Percentiles rank a stretch among this genome's conserved stretches.
Conservation (phyloP, 2,329 filamentous ascomycete genomes). For the Camillea tinctor region DNA sequence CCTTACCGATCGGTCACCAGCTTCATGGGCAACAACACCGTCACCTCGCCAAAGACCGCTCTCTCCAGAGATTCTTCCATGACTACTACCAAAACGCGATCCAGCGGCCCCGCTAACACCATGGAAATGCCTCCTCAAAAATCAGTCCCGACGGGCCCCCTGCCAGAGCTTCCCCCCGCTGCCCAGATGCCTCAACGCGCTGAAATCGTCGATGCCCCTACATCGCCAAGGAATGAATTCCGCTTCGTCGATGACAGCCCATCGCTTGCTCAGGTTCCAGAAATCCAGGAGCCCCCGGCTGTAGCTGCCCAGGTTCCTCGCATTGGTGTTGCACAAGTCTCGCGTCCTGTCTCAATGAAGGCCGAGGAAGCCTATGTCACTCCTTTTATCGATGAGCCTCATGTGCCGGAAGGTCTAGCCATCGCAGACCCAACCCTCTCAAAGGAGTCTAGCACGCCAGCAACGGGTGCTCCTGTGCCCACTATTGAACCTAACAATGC, state of each 20-base stretch:
- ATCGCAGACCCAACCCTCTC: slow-evolving; percentile 9
- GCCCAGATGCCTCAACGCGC: slow-evolving; percentile 20
- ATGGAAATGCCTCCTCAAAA: slow-evolving; percentile 38
- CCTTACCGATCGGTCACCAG: slow-evolving; percentile 69
- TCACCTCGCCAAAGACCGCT: slow-evolving; percentile 52
- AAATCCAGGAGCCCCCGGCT: slow-evolving; percentile 38
- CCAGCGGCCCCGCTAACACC: slow-evolving; percentile 30
- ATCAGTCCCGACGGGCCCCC: slow-evolving; percentile 43
- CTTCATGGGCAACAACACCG: slow-evolving; percentile 55
- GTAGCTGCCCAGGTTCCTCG: slow-evolving; percentile 28
- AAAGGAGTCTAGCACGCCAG: slow-evolving; percentile 25
- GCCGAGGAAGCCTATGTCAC: slow-evolving; percentile 17
- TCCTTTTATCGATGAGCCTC: slow-evolving; percentile 13
- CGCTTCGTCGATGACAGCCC: slow-evolving; percentile 36
- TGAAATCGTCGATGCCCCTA: slow-evolving; percentile 9
- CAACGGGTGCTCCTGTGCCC: slow-evolving; percentile 19
- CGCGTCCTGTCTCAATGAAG: slow-evolving; percentile 23
- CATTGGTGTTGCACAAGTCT: slow-evolving; percentile 19
- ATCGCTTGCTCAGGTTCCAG: slow-evolving; percentile 30
- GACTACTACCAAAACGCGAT: slow-evolving; percentile 40
- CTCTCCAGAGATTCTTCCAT: slow-evolving; percentile 47
- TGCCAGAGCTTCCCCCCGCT: slow-evolving; percentile 25
- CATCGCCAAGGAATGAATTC: slow-evolving; percentile 31
- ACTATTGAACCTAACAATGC: slow-evolving; percentile 23
- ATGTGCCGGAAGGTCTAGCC: slow-evolving; percentile 18